Conservation (phyloP, 768 basidiomycete genomes). For the Psilocybe azurescens region DNA sequence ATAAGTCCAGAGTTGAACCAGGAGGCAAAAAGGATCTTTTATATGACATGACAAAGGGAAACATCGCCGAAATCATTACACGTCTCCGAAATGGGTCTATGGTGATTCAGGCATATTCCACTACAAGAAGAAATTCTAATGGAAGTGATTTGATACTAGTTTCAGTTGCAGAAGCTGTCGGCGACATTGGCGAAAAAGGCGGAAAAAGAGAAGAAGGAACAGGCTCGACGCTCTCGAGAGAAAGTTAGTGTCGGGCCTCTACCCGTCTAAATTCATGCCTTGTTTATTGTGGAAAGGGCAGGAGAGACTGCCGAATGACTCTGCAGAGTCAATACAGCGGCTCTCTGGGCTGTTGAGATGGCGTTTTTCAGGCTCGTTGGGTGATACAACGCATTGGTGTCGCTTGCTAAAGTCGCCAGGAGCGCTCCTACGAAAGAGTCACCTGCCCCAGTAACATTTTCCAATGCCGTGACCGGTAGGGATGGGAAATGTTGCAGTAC, state of each 20-base stretch:
- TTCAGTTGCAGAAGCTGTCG: slow-evolving; percentile 58
- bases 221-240: slow-evolving; percentile 52
- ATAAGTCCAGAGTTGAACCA: slow-evolving; percentile 17
- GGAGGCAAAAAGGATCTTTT: slow-evolving; percentile 34
- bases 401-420: slow-evolving; percentile 63
- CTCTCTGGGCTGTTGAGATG: slow-evolving; percentile 65
- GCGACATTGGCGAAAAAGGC: slow-evolving; percentile 41
- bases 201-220: slow-evolving; percentile 50
- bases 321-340: slow-evolving; percentile 64
- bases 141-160: slow-evolving; percentile 35
- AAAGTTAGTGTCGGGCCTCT: slow-evolving; percentile 68
- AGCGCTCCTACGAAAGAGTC: slow-evolving; percentile 89
- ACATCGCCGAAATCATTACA: slow-evolving; percentile 80
- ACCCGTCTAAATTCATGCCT: slow-evolving; percentile 2
- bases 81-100: slow-evolving; percentile 79
- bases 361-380: slow-evolving; percentile 47
- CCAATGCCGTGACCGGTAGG: slow-evolving; percentile 41
- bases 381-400: slow-evolving; percentile 49
- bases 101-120: slow-evolving; percentile 39
- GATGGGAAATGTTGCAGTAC: slow-evolving; percentile 81
- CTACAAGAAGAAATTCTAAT: neutral
- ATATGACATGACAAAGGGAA: slow-evolving; percentile 68
- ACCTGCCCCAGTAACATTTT: slow-evolving; percentile 91
- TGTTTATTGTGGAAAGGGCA: slow-evolving; percentile 44
- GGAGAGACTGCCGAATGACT: slow-evolving; percentile 72